Evolutionary conservation across 495 filamentous ascomycete species (phyloP).

Genomic region (Aeminium ludgeri): DNA sequence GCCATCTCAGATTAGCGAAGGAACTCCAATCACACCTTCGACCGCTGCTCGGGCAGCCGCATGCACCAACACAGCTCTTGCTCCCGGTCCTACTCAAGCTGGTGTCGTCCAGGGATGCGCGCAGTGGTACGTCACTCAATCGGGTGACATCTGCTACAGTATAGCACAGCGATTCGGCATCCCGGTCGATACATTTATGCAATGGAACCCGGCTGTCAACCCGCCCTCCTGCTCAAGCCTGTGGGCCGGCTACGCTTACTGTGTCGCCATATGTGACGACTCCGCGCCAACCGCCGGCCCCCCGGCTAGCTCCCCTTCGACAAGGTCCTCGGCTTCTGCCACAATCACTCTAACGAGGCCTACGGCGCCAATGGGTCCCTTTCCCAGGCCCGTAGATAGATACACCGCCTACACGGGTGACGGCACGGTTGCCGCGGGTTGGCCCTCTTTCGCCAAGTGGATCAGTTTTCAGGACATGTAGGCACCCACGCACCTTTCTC

Average conservation of each 20-base stretch:
- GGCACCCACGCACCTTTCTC: background rate
- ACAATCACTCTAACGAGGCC: background rate
- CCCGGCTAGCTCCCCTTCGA: background rate
- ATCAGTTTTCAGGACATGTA: constrained; percentile 6
- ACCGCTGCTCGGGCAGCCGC: background rate
- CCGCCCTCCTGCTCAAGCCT: background rate
- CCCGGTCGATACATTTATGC: constrained; percentile 2
- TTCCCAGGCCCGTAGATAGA: background rate
- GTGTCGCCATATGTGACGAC: constrained; percentile 4
- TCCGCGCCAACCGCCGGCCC: background rate
- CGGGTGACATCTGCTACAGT: constrained; percentile 3
- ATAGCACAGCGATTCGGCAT: constrained; percentile 1
- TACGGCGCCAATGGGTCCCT: background rate
- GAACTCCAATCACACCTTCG: too few relatives aligned
- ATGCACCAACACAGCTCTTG: background rate
- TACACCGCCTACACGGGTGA: constrained; percentile 9
- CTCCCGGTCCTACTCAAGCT: constrained; percentile 3
- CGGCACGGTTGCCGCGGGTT: constrained; percentile 6
- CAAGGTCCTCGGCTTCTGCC: background rate
- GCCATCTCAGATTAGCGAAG: too few relatives aligned
- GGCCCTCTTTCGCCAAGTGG: constrained; percentile 8
- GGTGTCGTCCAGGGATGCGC: constrained; percentile 6
- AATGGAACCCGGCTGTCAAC: constrained; percentile 19
- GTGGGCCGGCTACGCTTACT: constrained; percentile 3
- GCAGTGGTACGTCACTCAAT: constrained; percentile 3